Base-by-base conservation (phyloP, 345 rosid genomes). In the Eucalyptus marginata region DNA sequence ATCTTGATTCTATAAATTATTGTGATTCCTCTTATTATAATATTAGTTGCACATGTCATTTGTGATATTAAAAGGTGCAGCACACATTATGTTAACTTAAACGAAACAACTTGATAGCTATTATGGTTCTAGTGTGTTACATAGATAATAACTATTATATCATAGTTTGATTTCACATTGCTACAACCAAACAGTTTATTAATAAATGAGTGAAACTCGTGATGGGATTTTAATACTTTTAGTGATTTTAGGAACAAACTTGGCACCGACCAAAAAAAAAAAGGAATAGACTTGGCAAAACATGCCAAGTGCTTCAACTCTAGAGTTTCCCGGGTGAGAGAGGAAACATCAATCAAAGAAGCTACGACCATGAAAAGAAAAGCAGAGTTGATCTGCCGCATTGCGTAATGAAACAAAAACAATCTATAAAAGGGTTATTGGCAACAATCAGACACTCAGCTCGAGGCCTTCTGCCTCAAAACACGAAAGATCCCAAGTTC, bases 371-470 rank as follows among this genome's bases (percentile, higher is more conserved):
- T 2, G 4, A 27, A 59, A 59, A 59, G n/a, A 1, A 10, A 2
- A 25, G 31, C 0, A 25, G n/a, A 5, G 31, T 59, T 5, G 66
- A 27, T 27, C 0, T 2, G 2, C 33, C 0, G 4, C 7, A 6
- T 59, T 13, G 31, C 1, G 0, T 27, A 27, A 59, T 2, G 16
- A 59, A 27, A 59, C 31, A 13, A 25, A 11, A 59, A 29, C 16
- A 59, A 59, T 12, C 14, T 25, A 1, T 12, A 25, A 58, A 11
- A 25, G 3, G 64, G n/a, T 10, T 25, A 4, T 58, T 58, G 1
- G 1, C 1, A 5, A 25, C 1, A 2, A 58, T 59, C 0, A 6
- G 16, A 16, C 68, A 25, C 8, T 59, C 4, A 13, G 2, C 33
- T 59, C 3, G 2, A 13, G 24, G 31, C 8, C 8, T 25, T 59